Conservation (phyloP, 495 filamentous ascomycete genomes). For the Friedmanniomyces endolithicus region DNA sequence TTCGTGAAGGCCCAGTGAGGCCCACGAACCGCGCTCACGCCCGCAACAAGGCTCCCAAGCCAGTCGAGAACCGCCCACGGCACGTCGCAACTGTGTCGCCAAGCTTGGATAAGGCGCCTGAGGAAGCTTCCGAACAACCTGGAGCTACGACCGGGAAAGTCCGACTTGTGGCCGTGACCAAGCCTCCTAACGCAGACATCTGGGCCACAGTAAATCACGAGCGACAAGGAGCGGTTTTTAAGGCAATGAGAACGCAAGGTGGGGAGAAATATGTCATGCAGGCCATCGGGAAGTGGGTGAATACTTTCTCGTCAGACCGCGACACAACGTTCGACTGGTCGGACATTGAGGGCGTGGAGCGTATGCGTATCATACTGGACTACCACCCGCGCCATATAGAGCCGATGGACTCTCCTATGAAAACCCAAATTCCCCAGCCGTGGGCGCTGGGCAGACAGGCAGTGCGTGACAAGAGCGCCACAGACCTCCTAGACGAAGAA, state of each 20-base stretch:
- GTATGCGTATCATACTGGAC: background rate
- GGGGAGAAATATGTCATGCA: background rate
- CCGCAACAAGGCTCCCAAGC: too few relatives aligned
- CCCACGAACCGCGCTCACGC: background rate
- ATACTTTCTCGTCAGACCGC: background rate
- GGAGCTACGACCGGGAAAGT: too few relatives aligned
- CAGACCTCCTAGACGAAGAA: constrained; percentile 5
- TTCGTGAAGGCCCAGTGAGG: background rate
- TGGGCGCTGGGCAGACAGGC: background rate
- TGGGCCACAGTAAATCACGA: background rate
- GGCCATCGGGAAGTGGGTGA: background rate
- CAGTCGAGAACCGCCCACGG: too few relatives aligned
- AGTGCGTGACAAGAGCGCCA: background rate
- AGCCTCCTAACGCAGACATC: background rate
- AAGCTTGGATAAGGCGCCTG: too few relatives aligned
- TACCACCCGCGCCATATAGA: background rate
- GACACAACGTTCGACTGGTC: background rate
- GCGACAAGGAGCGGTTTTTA: background rate
- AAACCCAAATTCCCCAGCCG: background rate
- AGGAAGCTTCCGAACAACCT: too few relatives aligned
- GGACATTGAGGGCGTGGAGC: background rate
- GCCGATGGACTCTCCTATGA: background rate
- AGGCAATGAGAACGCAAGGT: background rate
- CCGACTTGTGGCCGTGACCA: too few relatives aligned
- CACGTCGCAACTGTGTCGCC: too few relatives aligned